Base-by-base conservation (phyloP, 257 asterid genomes). In the Solanum piurae region DNA sequence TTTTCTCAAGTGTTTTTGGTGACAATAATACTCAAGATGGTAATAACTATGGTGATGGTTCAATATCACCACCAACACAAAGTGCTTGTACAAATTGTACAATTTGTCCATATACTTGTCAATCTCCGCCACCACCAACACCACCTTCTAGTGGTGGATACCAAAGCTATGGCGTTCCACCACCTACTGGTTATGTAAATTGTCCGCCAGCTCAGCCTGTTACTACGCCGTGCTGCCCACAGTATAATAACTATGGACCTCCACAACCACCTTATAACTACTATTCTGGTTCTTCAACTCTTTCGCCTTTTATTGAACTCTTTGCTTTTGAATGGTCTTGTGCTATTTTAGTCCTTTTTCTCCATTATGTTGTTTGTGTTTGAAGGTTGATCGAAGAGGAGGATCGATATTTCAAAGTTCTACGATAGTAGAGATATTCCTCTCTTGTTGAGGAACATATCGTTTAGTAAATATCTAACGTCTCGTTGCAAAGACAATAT, bases 171-270 rank as follows among this genome's bases (percentile, higher is more conserved):
- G 89, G 82, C 12, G 21, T 73, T n/a, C 86, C 90, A 25, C 87
- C 90, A 3, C 90, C 92, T 18, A 49, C 75, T 10, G 88, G 83
- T 31, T 87, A 87, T n/a, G 90, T 7, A 31, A 83, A 86, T 58
- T 91, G 92, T 83, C 91, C 92, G 2, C 92, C 92, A 52, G 49
- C 73, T 49, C 87, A 62, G 44, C 87, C 91, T 10, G 76, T 23
- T 49, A 12, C 40, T 29, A 12, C 18, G 37, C 87, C 75, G 4
- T 91, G 92, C 87, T 87, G 91, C 49, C 91, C 84, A 74, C 75
- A 90, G 75, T 18, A 31, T 49, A 80, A 29, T 82, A 82, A 82
- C 27, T 46, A 46, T 49, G 86, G 69, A 49, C 86, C 86, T 82
- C 86, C 92, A 9, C 87, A 87, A 44, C 91, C 89, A 44, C 91